Conservation (phyloP, 208 protist genomes). For the Trypanosoma brucei region DNA sequence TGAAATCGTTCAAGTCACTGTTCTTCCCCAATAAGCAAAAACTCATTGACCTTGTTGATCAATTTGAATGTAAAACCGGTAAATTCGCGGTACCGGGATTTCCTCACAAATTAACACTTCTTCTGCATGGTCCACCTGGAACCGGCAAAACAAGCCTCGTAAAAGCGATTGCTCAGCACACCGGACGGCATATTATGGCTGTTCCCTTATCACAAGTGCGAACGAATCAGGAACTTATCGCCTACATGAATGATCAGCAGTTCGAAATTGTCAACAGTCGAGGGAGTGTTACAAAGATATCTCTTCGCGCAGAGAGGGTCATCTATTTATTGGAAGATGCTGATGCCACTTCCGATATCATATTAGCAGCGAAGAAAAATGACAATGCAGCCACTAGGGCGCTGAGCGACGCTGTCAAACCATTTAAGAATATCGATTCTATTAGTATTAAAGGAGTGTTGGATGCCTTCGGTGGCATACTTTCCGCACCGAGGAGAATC, state of each 20-base stretch:
- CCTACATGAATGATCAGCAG: slow-evolving; percentile 77
- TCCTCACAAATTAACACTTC: slow-evolving; percentile 83
- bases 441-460: slow-evolving; percentile 90
- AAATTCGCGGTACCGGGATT: slow-evolving; percentile 86
- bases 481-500: slow-evolving; percentile 83
- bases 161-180: slow-evolving; percentile 84
- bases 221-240: slow-evolving; percentile 81
- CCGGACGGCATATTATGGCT: slow-evolving; percentile 72
- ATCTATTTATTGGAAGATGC: slow-evolving; percentile 88
- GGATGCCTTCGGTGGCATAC: slow-evolving; percentile 91
- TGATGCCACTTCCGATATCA: slow-evolving; percentile 66
- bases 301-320: slow-evolving; percentile 52
- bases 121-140: slow-evolving; percentile 92
- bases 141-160: slow-evolving; percentile 94
- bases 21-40: slow-evolving; percentile 85
- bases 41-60: slow-evolving; percentile 72
- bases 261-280: slow-evolving; percentile 43
- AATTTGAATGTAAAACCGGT: slow-evolving; percentile 73
- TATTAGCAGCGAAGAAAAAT: slow-evolving; percentile 29
- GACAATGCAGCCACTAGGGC: slow-evolving; percentile 1
- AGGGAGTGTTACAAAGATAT: slow-evolving; percentile 11
- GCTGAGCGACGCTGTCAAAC: slow-evolving; percentile 10
- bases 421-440: slow-evolving; percentile 17
- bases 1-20: slow-evolving; percentile 88
- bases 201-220: slow-evolving; percentile 76